Percentiles rank a stretch among this genome's conserved stretches.
Conservation (phyloP, 129 eudicot genomes). For the Artemisia argyi region DNA sequence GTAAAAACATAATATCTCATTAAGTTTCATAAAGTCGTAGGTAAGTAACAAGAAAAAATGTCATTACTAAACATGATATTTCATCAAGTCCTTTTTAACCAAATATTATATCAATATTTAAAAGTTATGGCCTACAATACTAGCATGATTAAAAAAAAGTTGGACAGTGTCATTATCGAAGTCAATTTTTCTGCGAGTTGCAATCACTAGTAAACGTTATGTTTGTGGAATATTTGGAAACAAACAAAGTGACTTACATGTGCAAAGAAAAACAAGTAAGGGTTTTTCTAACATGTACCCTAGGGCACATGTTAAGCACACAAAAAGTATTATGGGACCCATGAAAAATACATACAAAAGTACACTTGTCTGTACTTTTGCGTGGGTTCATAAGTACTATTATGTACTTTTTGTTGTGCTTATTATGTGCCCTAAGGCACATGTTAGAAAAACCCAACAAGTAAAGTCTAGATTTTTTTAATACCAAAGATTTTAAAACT, state of each 20-base stretch:
- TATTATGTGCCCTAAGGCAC: too few species aligned
- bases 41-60: not conserved
- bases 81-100: not conserved
- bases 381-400: too few species aligned
- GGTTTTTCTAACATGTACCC: too few species aligned
- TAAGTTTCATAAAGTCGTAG: too few species aligned
- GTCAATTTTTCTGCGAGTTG: conserved; percentile 38
- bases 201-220: conserved; percentile 36
- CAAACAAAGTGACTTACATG: conserved; percentile 33
- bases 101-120: not conserved
- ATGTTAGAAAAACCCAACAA: too few species aligned
- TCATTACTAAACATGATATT: not conserved
- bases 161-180: conserved; percentile 23
- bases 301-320: too few species aligned
- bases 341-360: too few species aligned
- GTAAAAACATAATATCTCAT: too few species aligned
- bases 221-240: conserved; percentile 30
- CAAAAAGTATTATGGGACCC: too few species aligned
- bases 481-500: not conserved
- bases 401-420: too few species aligned
- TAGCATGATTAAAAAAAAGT: not conserved
- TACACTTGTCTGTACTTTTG: too few species aligned
- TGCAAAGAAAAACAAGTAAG: conserved; percentile 36
- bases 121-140: not conserved
- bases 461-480: not conserved